phyloP scores from a whole-genome alignment of 495 filamentous ascomycete species.

The Venustampulla echinocandica region DNA sequence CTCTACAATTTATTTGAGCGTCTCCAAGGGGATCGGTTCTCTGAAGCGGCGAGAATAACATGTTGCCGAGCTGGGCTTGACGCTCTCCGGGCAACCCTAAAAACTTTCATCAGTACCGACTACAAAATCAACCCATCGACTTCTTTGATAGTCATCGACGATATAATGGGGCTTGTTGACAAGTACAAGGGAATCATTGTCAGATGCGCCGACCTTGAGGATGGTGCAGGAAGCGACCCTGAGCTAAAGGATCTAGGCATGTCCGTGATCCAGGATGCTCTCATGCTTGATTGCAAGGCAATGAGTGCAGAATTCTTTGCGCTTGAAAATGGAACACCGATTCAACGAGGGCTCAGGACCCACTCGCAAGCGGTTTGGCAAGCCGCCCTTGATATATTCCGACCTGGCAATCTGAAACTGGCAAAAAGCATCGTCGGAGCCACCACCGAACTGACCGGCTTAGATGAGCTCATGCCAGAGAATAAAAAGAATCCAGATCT shows the following conservation, averaged over 20 bases:
- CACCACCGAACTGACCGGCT: conserved; percentile 53
- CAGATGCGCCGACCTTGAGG: conserved; percentile 29
- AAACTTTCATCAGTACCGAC: conserved; percentile 33
- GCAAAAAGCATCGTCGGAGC: conserved; percentile 65
- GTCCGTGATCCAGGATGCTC: conserved; percentile 58
- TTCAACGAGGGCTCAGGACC: conserved; percentile 59
- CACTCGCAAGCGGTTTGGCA: conserved; percentile 69
- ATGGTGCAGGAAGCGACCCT: conserved; percentile 27
- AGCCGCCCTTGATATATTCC: conserved; percentile 57
- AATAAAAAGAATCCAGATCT: conserved; percentile 36
- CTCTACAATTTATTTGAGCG: conserved; percentile 59
- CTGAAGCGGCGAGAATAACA: conserved; percentile 29
- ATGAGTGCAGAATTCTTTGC: conserved; percentile 62
- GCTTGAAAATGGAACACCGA: conserved; percentile 42
- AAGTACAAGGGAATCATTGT: conserved; percentile 39
- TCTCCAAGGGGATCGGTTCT: conserved; percentile 45
- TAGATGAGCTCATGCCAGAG: conserved; percentile 59
- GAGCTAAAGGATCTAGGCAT: conserved; percentile 40
- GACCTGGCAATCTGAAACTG: conserved; percentile 51
- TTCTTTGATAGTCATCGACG: conserved; percentile 41
- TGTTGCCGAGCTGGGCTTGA: conserved; percentile 33
- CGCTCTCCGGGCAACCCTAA: conserved; percentile 35
- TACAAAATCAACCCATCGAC: conserved; percentile 36
- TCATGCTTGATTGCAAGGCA: conserved; percentile 68
- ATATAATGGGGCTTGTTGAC: conserved; percentile 40